phyloP scores from a whole-genome alignment of 1,284 basidiomycete species.

The Volvariella volvacea region DNA sequence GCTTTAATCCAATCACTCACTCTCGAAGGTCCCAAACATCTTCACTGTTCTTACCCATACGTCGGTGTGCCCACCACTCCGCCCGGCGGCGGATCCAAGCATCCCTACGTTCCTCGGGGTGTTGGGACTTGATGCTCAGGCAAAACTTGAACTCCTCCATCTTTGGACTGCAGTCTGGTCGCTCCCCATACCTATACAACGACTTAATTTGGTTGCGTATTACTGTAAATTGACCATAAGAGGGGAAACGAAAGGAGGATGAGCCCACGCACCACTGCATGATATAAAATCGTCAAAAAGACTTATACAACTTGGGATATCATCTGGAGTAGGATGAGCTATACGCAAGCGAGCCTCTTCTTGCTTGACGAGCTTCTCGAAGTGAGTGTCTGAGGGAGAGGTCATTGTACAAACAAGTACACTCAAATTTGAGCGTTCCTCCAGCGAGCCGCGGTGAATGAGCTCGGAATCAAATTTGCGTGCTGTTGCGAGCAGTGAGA shows the following conservation, averaged over 20 bases:
- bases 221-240: constrained; percentile 3
- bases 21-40: constrained; percentile 87
- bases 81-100: constrained; percentile 83
- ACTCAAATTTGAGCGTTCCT: too few species aligned
- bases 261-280: constrained; percentile 56
- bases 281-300: constrained; percentile 76
- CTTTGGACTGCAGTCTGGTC: constrained; percentile 74
- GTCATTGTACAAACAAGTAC: too few species aligned
- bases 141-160: constrained; percentile 96
- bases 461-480: too few species aligned
- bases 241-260: constrained; percentile 8
- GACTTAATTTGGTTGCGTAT: constrained; percentile 79
- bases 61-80: constrained; percentile 84
- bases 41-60: constrained; percentile 78
- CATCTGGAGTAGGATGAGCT: constrained; percentile 68
- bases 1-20: constrained; percentile 31
- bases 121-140: constrained; percentile 74
- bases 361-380: constrained; percentile 50
- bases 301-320: constrained; percentile 75
- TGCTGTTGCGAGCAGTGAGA: too few species aligned
- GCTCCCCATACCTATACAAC: constrained; percentile 81
- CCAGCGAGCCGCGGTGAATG: too few species aligned
- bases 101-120: constrained; percentile 70
- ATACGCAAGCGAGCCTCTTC: constrained; percentile 57
- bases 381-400: constrained; percentile 18